These are phyloP conservation scores for Pseudogymnoascus sp. DNA, from an alignment of 2,329 filamentous ascomycete genomes.

Conservation along the genomic window DNA sequence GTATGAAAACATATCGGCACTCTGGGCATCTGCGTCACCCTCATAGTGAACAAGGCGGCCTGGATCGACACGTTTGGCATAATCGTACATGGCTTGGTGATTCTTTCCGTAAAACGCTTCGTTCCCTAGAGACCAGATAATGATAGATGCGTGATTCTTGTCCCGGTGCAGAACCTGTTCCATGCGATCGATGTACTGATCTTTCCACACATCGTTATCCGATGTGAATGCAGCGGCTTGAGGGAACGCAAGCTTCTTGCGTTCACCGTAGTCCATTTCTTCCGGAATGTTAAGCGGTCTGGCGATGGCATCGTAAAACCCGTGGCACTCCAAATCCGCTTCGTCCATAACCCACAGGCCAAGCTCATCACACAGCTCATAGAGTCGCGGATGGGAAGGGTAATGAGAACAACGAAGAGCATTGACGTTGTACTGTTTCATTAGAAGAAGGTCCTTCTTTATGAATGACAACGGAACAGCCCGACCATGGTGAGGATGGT, in stretches of 20 bases:
- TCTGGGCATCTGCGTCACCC: constrained; percentile 44
- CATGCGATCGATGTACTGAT: constrained; percentile 63
- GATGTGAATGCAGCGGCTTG: constrained; percentile 53
- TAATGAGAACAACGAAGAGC: constrained; percentile 64
- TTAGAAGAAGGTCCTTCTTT: constrained; percentile 54
- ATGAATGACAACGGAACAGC: constrained; percentile 50
- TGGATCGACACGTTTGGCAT: constrained; percentile 43
- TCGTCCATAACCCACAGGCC: constrained; percentile 56
- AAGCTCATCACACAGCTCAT: constrained; percentile 58
- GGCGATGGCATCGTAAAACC: constrained; percentile 37
- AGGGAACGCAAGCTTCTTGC: constrained; percentile 50
- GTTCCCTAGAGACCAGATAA: constrained; percentile 69
- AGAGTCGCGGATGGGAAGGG: constrained; percentile 54
- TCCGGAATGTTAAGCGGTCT: constrained; percentile 48
- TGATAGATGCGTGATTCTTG: constrained; percentile 64
- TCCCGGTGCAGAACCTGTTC: constrained; percentile 59
- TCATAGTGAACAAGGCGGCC: constrained; percentile 53
- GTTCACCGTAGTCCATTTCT: constrained; percentile 53
- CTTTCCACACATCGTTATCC: constrained; percentile 55
- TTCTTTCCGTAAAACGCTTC: constrained; percentile 68
- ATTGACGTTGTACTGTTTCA: constrained; percentile 69
- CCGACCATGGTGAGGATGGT: constrained; percentile 54
- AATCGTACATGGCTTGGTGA: constrained; percentile 60
- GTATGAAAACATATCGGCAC: constrained; percentile 49
- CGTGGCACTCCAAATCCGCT: constrained; percentile 48